phyloP scores from a whole-genome alignment of 129 eudicot genomes.

The Cynara cardunculus region DNA sequence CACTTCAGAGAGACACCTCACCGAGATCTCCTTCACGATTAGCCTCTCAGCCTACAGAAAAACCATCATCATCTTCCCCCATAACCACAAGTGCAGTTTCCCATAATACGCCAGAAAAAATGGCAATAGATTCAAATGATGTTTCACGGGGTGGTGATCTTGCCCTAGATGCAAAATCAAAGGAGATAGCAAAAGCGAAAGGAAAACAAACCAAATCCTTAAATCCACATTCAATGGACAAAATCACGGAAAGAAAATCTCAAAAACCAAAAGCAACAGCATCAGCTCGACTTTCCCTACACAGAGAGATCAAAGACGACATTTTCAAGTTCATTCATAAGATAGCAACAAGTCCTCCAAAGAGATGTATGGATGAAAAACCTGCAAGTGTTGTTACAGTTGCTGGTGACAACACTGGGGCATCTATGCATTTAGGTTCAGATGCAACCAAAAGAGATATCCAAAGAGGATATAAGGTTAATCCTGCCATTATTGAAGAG shows the following conservation, averaged over 20 bases:
- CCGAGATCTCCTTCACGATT: conserved; percentile 34
- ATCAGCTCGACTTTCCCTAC: conserved; percentile 30
- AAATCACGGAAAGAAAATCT: conserved; percentile 15
- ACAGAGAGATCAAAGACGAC: conserved; percentile 48
- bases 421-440: conserved; percentile 59
- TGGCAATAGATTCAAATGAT: conserved; percentile 5
- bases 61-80: conserved; percentile 26
- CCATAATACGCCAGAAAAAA: conserved; percentile 13
- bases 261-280: conserved; percentile 22
- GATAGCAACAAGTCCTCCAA: conserved; percentile 29
- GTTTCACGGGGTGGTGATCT: conserved; percentile 10
- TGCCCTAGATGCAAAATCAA: conserved; percentile 22
- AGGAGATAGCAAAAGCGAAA: conserved; percentile 27
- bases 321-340: conserved; percentile 39
- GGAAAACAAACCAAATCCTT: conserved; percentile 23
- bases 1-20: conserved; percentile 33
- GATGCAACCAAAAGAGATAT: conserved; percentile 21
- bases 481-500: conserved; percentile 43
- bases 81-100: conserved; percentile 1
- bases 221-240: conserved; percentile 30
- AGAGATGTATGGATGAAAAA: conserved; percentile 33
- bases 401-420: conserved; percentile 79
- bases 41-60: conserved; percentile 24
- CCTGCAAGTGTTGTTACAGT: conserved; percentile 50
- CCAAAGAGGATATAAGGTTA: too few relatives aligned